Base-by-base conservation (phyloP, 108 stramenopile species). In the Pseudonitzschia multiseries region DNA sequence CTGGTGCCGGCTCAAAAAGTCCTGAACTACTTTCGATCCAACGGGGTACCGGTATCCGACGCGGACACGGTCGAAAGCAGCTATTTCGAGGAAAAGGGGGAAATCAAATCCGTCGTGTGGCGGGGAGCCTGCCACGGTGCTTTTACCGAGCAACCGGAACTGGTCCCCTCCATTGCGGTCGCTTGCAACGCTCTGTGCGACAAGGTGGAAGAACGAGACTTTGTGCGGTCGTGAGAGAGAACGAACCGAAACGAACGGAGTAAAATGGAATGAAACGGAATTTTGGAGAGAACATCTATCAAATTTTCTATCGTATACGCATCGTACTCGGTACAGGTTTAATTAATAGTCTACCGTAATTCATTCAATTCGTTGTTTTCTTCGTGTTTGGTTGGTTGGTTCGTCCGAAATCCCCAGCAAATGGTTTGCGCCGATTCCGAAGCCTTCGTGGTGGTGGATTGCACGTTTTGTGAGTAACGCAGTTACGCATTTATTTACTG, bases 1-100 rank as follows among this genome's bases (percentile, higher is more conserved):
- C 80, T 95, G 33, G 90, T 95, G 29, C 94, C 94, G n/a, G 73
- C 82, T 0, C 74, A 71, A 20, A 83, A 84, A 67, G 85, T 93
- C 0, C 83, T 80, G 59, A 74, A 77, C 28, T 95, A 95, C 70
- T 73, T 94, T 10, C 57, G 67, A 62, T 72, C 74, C 33, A 90
- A 88, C 36, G 87, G 81, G 18, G 83, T 87, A 5, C 71, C 86
- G 17, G 76, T 89, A 2, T 63, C 67, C 33, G 84, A 87, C 72
- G 69, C 69, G 21, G 79, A 29, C 0, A 33, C 74, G 8, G 63
- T 80, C 71, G 54, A 72, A 59, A 46, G 80, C 70, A 26, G 42
- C 54, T 63, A 70, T 69, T 64, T 78, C 21, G 83, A 84, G n/a
- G 67, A 62, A 6, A 69, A 73, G 40, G 76, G 72, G 10, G 81